Conservation (phyloP, 2,329 filamentous ascomycete genomes). For the Celoporthe dispersa region DNA sequence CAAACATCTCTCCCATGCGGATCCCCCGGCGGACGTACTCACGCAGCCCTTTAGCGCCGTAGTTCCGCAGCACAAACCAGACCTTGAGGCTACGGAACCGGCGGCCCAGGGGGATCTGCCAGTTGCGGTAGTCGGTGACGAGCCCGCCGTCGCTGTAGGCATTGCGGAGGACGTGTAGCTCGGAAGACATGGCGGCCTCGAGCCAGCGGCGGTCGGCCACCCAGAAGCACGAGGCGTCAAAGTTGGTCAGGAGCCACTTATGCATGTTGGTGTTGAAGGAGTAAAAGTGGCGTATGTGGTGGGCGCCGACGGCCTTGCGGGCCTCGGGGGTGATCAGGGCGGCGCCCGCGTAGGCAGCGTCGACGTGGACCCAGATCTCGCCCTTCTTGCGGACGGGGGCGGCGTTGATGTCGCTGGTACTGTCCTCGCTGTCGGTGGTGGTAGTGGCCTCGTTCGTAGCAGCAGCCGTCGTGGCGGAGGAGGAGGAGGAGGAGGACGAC, state of each 20-base stretch:
- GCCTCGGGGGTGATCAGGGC: slow-evolving; percentile 83
- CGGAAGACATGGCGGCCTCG: slow-evolving; percentile 78
- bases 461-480: slow-evolving; percentile 32
- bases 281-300: slow-evolving; percentile 73
- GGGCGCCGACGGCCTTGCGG: slow-evolving; percentile 49
- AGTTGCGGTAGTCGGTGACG: slow-evolving; percentile 95
- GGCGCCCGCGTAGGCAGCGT: slow-evolving; percentile 89
- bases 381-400: slow-evolving; percentile 35
- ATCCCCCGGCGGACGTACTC: slow-evolving; percentile 74
- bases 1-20: slow-evolving; percentile 71
- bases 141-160: slow-evolving; percentile 78
- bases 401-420: background rate
- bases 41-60: slow-evolving; percentile 73
- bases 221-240: slow-evolving; percentile 82
- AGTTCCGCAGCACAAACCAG: slow-evolving; percentile 90
- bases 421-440: background rate
- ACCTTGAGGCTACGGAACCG: slow-evolving; percentile 89
- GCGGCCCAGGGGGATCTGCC: slow-evolving; percentile 92
- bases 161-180: slow-evolving; percentile 70
- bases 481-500: background rate
- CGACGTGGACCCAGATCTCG: slow-evolving; percentile 87
- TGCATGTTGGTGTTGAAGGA: slow-evolving; percentile 96
- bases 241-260: slow-evolving; percentile 96
- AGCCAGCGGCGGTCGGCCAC: slow-evolving; percentile 76
- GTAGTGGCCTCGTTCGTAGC: slow-evolving; percentile 1